Evolutionary conservation across 1,139 yeast species (phyloP).

Genomic region (Pneumocystis sp.): DNA sequence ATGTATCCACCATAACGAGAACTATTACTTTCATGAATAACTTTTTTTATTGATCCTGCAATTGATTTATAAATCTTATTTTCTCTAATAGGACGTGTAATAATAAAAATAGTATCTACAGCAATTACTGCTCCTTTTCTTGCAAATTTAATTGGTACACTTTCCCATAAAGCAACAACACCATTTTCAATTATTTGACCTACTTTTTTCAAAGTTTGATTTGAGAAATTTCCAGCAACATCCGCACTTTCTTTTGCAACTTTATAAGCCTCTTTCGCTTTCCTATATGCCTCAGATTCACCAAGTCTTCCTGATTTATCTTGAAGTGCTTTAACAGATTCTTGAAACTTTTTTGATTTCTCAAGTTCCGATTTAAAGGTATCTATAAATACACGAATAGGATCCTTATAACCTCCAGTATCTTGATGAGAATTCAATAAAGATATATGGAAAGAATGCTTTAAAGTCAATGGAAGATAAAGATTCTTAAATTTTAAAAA

Average conservation of each 20-base stretch:
- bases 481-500: not conserved
- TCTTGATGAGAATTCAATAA: not conserved
- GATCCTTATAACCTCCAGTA: slow-evolving; percentile 23
- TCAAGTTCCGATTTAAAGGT: slow-evolving; percentile 86
- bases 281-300: slow-evolving; percentile 84
- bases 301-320: slow-evolving; percentile 94
- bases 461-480: not conserved
- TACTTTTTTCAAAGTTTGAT: slow-evolving; percentile 67
- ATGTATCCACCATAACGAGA: slow-evolving; percentile 89
- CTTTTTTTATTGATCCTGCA: slow-evolving; percentile 52
- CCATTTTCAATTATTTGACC: slow-evolving; percentile 89
- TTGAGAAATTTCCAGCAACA: slow-evolving; percentile 38
- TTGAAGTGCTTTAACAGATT: slow-evolving; percentile 83
- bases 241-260: slow-evolving; percentile 34
- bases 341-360: slow-evolving; percentile 77
- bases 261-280: slow-evolving; percentile 80
- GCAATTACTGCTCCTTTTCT: slow-evolving; percentile 66
- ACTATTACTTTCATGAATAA: slow-evolving; percentile 80
- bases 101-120: slow-evolving; percentile 41
- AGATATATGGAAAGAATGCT: not conserved
- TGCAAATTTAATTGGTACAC: slow-evolving; percentile 79
- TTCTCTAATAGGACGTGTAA: slow-evolving; percentile 84
- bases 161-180: slow-evolving; percentile 92
- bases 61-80: slow-evolving; percentile 61
- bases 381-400: slow-evolving; percentile 82